These are phyloP conservation scores for Dictyostelium purpureum DNA, from an alignment of 78 protist species.

Conservation along the genomic window DNA sequence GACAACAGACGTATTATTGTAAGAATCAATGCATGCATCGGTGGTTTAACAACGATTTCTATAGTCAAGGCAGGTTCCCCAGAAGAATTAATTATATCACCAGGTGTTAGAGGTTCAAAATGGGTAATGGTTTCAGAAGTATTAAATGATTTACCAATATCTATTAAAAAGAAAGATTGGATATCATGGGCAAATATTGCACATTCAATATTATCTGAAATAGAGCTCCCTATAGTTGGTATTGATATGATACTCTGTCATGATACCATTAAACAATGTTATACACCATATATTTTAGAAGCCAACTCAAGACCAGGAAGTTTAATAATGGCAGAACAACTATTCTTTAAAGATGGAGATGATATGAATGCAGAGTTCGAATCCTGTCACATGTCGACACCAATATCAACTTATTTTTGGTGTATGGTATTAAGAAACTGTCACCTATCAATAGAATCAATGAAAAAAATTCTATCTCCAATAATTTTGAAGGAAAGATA, in stretches of 20 bases:
- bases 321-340: conserved; percentile 39
- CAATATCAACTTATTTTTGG: conserved; percentile 20
- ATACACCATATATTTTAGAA: conserved; percentile 2
- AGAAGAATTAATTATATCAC: conserved; percentile 17
- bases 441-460: not conserved
- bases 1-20: not conserved
- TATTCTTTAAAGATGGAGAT: not conserved
- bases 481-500: conserved; percentile 11
- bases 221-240: conserved; percentile 52
- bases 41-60: conserved; percentile 22
- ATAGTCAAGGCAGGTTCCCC: not conserved
- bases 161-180: not conserved
- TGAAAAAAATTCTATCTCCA: not conserved
- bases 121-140: not conserved
- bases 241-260: conserved; percentile 17
- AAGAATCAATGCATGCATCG: conserved; percentile 40
- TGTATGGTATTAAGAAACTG: not conserved
- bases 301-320: conserved; percentile 74
- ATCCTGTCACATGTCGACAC: not conserved
- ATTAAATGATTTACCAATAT: not conserved
- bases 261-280: not conserved
- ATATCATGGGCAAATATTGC: not conserved
- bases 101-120: conserved; percentile 10
- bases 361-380: not conserved
- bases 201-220: not conserved